Conservation (phyloP, 345 rosid species). For the Trapa bicornis region DNA sequence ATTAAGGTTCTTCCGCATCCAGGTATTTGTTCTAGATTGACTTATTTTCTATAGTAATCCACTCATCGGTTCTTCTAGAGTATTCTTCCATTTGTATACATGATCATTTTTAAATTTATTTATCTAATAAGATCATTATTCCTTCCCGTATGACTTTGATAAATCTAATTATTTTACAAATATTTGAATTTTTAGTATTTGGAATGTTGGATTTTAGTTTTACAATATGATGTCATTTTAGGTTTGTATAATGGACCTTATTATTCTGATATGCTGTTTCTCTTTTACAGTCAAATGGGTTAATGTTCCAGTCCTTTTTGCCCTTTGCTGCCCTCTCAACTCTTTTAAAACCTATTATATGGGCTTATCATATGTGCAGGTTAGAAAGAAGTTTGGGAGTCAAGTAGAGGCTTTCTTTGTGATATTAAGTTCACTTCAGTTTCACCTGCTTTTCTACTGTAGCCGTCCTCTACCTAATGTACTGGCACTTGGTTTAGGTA, state of each 20-base stretch:
- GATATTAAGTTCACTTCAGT: conserved; percentile 63
- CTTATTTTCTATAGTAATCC: neutral
- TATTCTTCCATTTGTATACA: neutral
- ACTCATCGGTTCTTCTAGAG: neutral
- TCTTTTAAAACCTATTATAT: neutral
- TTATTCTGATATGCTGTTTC: neutral
- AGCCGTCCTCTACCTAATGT: conserved; percentile 88
- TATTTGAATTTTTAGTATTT: neutral
- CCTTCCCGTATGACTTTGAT: neutral
- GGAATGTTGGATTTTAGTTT: neutral
- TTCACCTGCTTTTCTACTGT: conserved; percentile 90
- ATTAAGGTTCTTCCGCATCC: conserved; percentile 68
- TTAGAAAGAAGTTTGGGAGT: conserved; percentile 62
- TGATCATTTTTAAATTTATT: neutral
- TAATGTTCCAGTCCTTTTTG: neutral
- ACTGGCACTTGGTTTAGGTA: conserved; percentile 79
- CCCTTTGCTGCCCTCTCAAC: neutral
- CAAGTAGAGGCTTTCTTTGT: conserved; percentile 95
- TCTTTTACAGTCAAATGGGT: neutral
- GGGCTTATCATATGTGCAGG: conserved; percentile 23
- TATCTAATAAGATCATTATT: neutral
- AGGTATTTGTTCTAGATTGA: conserved; percentile 34
- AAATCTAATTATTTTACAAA: neutral
- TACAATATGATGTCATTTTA: neutral
- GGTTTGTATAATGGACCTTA: neutral